Base-by-base conservation (phyloP, 306 rosid genomes). In the Benincasa hispida region DNA sequence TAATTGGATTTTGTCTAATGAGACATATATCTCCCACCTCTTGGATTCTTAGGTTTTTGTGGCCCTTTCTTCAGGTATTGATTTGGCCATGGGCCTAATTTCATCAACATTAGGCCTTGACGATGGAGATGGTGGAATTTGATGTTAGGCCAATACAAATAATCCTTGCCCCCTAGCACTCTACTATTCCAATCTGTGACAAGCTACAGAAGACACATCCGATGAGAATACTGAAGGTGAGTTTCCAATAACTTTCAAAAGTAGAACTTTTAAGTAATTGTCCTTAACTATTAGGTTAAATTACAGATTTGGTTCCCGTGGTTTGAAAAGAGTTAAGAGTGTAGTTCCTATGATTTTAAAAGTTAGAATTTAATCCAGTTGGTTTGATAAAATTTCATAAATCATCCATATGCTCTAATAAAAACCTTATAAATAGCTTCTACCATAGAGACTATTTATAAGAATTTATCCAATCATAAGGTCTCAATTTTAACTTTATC, bases 61-160 rank as follows among this genome's bases (percentile, higher is more conserved):
- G 75, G 57, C 39, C 12, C 24, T 25, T 15, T 25, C 7, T 70
- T 47, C 39, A 13, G 75, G 37, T 45, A 34, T 47, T 15, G 57
- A 15, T 70, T 68, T 8, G 57, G 14, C 34, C 57, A 27, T 70
- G 57, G 75, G 57, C 37, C 24, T 25, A 42, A 42, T 70, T 66
- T 66, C 30, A 34, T 63, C 30, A 15, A 24, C 39, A 70, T 70
- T 47, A 25, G 39, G 75, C 75, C 76, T 70, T 70, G 76, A 70
- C 58, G 37, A 70, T 42, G 58, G 58, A 47, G 58, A 25, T 14
- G 76, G 17, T 69, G 58, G 58, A 41, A 70, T 70, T 17, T 42
- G 58, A 27, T 27, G 21, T 42, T 25, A 8, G 39, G 32, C 57
- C 22, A 37, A 19, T 66, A 37, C 73, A 66, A 50, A 63, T 63